phyloP scores from a whole-genome alignment of 1,284 basidiomycete genomes.

The Sanguinoderma infundibulare region DNA sequence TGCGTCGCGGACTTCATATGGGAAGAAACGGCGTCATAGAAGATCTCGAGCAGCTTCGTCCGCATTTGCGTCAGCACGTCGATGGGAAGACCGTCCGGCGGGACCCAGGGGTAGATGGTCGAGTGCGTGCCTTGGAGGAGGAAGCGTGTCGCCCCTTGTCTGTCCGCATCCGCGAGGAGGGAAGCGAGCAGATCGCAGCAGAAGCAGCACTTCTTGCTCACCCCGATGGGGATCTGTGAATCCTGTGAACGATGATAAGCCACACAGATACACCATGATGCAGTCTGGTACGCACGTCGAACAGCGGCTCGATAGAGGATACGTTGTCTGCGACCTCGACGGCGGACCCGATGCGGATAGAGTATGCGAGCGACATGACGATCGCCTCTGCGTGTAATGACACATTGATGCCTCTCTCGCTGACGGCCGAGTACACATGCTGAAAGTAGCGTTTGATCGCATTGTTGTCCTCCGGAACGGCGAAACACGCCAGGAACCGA shows the following conservation, averaged over 20 bases:
- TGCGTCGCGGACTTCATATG: too few relatives aligned
- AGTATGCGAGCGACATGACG: background rate
- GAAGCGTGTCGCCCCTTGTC: too few relatives aligned
- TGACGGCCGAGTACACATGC: background rate
- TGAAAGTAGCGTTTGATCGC: too few relatives aligned
- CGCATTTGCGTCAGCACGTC: background rate
- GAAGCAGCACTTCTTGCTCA: background rate
- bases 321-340: background rate
- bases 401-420: too few relatives aligned
- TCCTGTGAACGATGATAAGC: background rate
- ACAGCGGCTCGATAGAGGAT: too few relatives aligned
- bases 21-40: too few relatives aligned
- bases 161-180: too few relatives aligned
- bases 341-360: background rate
- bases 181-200: background rate
- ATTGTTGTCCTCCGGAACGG: background rate
- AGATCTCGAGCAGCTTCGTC: too few relatives aligned
- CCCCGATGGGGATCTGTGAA: background rate
- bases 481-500: background rate
- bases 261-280: too few relatives aligned
- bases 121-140: background rate
- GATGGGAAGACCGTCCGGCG: background rate
- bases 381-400: background rate
- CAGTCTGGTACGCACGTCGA: too few relatives aligned
- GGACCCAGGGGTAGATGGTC: background rate